Conservation (phyloP, 2,329 filamentous ascomycete genomes). For the Arthrobotrys musiformis region DNA sequence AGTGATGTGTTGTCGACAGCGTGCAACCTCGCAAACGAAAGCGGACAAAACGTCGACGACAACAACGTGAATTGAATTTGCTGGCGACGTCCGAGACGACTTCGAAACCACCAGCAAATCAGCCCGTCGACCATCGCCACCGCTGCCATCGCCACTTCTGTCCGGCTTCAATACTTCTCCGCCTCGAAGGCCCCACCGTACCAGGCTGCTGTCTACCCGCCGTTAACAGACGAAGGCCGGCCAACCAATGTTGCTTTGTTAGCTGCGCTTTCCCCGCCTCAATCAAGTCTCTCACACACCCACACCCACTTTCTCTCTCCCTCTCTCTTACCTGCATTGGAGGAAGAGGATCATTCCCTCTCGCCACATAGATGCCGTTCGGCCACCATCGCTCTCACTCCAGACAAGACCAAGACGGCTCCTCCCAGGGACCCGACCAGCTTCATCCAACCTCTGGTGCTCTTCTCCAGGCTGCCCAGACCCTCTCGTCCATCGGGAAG, state of each 20-base stretch:
- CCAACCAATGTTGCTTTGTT: too few relatives aligned
- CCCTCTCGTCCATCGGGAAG: slow-evolving; percentile 53
- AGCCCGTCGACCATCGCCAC: slow-evolving; percentile 8
- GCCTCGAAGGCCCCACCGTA: background rate
- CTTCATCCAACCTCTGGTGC: slow-evolving; percentile 42
- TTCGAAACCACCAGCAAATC: background rate
- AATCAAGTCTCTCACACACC: too few relatives aligned
- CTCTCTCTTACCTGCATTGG: background rate
- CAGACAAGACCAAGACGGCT: slow-evolving; percentile 43
- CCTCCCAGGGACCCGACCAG: slow-evolving; percentile 46
- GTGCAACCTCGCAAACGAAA: background rate
- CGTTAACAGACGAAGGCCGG: too few relatives aligned
- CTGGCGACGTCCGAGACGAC: background rate
- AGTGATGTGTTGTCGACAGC: background rate
- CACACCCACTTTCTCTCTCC: too few relatives aligned
- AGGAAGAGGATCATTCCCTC: background rate
- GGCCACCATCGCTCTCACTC: slow-evolving; percentile 52
- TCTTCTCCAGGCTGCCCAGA: slow-evolving; percentile 46
- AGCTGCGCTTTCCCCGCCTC: too few relatives aligned
- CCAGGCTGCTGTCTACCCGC: too few relatives aligned
- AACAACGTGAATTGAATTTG: background rate
- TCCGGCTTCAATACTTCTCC: background rate
- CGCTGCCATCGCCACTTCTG: background rate
- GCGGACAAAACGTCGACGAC: background rate
- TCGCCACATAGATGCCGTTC: slow-evolving; percentile 45